These are phyloP conservation scores for Chenopodium suecicum DNA, from an alignment of 148 eudicot genomes.

Conservation along the genomic window DNA sequence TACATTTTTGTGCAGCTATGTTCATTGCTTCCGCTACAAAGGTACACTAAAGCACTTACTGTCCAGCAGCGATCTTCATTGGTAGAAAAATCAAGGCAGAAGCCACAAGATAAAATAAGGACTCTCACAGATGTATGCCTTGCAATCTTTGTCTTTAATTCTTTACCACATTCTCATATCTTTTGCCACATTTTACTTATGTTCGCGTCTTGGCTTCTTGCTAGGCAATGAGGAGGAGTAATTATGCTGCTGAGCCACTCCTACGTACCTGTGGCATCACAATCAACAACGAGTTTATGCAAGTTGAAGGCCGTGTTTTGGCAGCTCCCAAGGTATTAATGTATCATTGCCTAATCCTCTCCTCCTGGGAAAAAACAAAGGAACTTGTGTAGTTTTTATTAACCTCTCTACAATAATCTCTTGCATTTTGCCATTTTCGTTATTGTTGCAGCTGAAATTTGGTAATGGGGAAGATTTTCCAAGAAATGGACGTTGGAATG, in stretches of 20 bases:
- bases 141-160: not conserved
- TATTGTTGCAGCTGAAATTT: not conserved
- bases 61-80: conserved; percentile 10
- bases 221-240: conserved; percentile 11
- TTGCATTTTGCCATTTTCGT: not conserved
- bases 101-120: conserved; percentile 25
- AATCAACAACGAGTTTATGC: conserved; percentile 10
- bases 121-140: conserved; percentile 20
- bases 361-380: not conserved
- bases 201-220: not conserved
- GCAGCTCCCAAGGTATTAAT: conserved; percentile 15
- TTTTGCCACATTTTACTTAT: not conserved
- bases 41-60: conserved; percentile 26
- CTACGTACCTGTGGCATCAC: conserved; percentile 19
- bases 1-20: conserved; percentile 22
- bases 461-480: conserved; percentile 16
- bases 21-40: conserved; percentile 22
- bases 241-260: conserved; percentile 23
- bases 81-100: conserved; percentile 32
- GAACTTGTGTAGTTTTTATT: not conserved
- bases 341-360: not conserved
- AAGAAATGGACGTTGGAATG: conserved; percentile 7
- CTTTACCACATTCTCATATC: too few species aligned
- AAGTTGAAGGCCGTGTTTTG: conserved; percentile 21
- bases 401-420: too few species aligned